Percentiles rank a stretch among this genome's conserved stretches.
phyloP scores from a whole-genome alignment of 306 rosid genomes.

The Dryas alaskensis region DNA sequence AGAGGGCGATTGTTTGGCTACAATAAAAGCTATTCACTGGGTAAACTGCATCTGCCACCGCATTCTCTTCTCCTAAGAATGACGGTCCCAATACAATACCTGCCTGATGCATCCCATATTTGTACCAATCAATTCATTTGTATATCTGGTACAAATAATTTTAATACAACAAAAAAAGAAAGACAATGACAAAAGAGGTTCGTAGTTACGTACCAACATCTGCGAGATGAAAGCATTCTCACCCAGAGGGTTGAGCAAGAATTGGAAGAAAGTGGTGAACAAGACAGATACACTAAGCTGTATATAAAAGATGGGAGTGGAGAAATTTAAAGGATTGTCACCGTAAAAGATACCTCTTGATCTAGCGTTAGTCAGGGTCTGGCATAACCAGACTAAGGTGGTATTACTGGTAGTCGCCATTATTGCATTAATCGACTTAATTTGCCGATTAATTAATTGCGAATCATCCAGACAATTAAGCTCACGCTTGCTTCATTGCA shows the following conservation, averaged over 20 bases:
- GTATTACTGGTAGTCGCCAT: not conserved
- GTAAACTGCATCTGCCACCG: slow-evolving; percentile 15
- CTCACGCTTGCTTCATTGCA: not conserved
- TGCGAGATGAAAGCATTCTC: slow-evolving; percentile 43
- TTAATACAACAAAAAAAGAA: too few species aligned
- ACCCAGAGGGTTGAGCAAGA: slow-evolving; percentile 50
- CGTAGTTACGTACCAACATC: slow-evolving; percentile 40
- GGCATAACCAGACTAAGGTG: slow-evolving; percentile 36
- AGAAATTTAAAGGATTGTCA: slow-evolving; percentile 39
- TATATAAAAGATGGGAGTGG: slow-evolving; percentile 17
- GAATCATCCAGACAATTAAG: not conserved
- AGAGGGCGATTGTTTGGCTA: slow-evolving; percentile 39
- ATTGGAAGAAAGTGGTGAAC: slow-evolving; percentile 25
- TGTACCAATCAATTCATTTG: too few species aligned
- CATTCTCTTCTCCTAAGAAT: slow-evolving; percentile 23
- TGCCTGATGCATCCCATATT: slow-evolving; percentile 39
- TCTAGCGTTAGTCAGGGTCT: not conserved
- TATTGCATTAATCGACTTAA: too few species aligned
- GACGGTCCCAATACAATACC: slow-evolving; percentile 54
- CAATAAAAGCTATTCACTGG: slow-evolving; percentile 36
- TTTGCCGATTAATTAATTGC: too few species aligned
- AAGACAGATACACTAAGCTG: slow-evolving; percentile 38
- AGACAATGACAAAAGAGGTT: too few species aligned
- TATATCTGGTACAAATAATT: too few species aligned
- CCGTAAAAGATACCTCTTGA: slow-evolving; percentile 40